Conservation (phyloP, 2,329 filamentous ascomycete genomes). For the Juglanconis oblonga region DNA sequence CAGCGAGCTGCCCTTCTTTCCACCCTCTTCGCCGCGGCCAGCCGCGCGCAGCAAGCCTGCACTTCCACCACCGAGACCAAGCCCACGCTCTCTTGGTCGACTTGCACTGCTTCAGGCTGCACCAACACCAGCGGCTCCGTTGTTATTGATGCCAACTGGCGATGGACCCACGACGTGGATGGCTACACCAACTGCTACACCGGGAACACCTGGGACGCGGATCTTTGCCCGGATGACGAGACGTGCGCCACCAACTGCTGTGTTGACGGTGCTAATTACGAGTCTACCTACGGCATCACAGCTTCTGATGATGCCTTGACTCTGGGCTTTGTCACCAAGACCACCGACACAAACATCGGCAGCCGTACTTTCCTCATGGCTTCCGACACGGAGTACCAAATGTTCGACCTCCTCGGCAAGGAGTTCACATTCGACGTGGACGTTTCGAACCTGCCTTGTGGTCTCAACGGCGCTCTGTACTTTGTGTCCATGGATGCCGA, state of each 20-base stretch:
- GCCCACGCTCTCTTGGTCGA: constrained; percentile 50
- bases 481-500: constrained; percentile 60
- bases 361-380: constrained; percentile 65
- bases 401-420: constrained; percentile 62
- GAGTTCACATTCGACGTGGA: constrained; percentile 74
- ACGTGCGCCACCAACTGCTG: constrained; percentile 43
- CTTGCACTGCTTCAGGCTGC: constrained; percentile 52
- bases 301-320: constrained; percentile 40
- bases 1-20: constrained; percentile 26
- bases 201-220: constrained; percentile 40
- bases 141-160: constrained; percentile 60
- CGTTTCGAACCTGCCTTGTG: constrained; percentile 64
- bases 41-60: constrained; percentile 49
- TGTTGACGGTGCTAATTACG: constrained; percentile 45
- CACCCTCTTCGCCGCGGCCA: constrained; percentile 40
- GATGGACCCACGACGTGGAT: constrained; percentile 51
- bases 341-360: constrained; percentile 42
- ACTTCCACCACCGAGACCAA: constrained; percentile 46
- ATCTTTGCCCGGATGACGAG: constrained; percentile 37
- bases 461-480: constrained; percentile 70
- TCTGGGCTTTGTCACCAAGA: constrained; percentile 51
- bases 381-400: constrained; percentile 59
- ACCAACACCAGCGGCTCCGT: constrained; percentile 46
- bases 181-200: constrained; percentile 55
- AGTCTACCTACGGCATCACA: constrained; percentile 45